phyloP scores from a whole-genome alignment of 225 moss, liverwort and hornwort species.

The Straminergon stramineum region DNA sequence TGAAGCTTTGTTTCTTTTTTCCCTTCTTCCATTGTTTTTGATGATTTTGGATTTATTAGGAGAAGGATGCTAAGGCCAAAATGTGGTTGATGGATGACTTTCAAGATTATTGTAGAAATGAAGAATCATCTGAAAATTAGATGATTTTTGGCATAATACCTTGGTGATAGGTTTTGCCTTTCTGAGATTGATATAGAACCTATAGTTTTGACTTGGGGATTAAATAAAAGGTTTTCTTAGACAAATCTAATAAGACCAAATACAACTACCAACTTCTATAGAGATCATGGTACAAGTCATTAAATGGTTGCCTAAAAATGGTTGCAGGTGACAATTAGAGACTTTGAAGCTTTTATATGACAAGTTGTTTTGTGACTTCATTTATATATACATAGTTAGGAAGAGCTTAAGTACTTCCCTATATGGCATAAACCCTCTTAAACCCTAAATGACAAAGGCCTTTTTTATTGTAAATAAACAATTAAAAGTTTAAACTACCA shows the following conservation, averaged over 20 bases:
- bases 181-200: background rate
- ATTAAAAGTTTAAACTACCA: too few species aligned
- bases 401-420: too few species aligned
- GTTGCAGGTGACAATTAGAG: background rate
- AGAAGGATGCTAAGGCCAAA: background rate
- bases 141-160: background rate
- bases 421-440: too few species aligned
- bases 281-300: background rate
- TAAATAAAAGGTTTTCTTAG: background rate
- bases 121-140: background rate
- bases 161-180: background rate
- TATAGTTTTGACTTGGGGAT: background rate
- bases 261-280: background rate
- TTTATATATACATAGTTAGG: too few species aligned
- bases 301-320: background rate
- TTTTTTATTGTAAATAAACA: too few species aligned
- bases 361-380: too few species aligned
- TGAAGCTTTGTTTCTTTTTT: background rate
- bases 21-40: background rate
- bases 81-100: background rate
- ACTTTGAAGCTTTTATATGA: background rate
- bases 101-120: background rate
- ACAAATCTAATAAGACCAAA: background rate
- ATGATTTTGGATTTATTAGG: background rate
- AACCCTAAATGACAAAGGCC: too few species aligned